Conservation (phyloP, 345 rosid species). For the Melaleuca alternifolia region DNA sequence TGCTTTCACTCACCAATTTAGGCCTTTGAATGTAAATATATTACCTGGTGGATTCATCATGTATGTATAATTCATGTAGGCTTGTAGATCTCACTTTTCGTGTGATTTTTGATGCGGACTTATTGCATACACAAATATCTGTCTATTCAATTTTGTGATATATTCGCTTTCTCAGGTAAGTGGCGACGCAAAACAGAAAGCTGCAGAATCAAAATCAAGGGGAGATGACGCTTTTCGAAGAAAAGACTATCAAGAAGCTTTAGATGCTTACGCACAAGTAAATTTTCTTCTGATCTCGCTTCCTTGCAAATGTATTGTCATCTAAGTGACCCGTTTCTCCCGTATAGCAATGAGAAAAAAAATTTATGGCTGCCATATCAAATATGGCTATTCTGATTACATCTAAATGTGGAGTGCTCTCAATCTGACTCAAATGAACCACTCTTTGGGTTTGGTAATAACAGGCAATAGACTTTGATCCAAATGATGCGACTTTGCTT, state of each 20-base stretch:
- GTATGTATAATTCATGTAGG: too few species aligned
- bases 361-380: too few species aligned
- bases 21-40: too few species aligned
- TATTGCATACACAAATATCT: too few species aligned
- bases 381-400: too few species aligned
- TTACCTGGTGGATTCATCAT: too few species aligned
- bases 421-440: not conserved
- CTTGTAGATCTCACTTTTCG: too few species aligned
- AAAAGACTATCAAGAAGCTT: slow-evolving; percentile 51
- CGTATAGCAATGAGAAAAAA: too few species aligned
- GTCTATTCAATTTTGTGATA: too few species aligned
- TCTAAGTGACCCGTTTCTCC: not conserved
- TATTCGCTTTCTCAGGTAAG: slow-evolving; percentile 36
- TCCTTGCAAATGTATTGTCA: not conserved
- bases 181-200: slow-evolving; percentile 67
- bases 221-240: slow-evolving; percentile 76
- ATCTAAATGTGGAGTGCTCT: too few species aligned
- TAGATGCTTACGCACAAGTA: slow-evolving; percentile 83
- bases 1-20: too few species aligned
- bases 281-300: not conserved
- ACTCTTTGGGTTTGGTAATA: not conserved
- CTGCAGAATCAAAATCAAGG: slow-evolving; percentile 92
- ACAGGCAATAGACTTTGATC: slow-evolving; percentile 86
- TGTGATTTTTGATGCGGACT: too few species aligned
- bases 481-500: slow-evolving; percentile 52